A percentile compares a stretch with the other conserved stretches of the same genome.
phyloP scores from a whole-genome alignment of 805 yeast species.

The Yamadazyma ubonensis region DNA sequence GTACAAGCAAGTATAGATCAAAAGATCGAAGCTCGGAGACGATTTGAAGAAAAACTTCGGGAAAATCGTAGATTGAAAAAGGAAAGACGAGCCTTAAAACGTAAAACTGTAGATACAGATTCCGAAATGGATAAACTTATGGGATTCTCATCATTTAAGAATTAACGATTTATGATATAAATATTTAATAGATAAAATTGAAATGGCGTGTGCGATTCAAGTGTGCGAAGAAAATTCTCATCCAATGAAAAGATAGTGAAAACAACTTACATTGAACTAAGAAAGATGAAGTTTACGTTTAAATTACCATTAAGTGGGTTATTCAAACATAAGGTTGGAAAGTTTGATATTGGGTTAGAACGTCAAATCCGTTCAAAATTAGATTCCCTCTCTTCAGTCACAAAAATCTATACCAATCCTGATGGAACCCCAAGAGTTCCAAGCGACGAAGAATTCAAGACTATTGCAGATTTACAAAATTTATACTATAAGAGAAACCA shows the following conservation, averaged over 20 bases:
- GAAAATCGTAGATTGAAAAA: conserved; percentile 26
- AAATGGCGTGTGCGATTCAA: conserved; percentile 9
- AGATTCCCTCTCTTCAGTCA: conserved; percentile 61
- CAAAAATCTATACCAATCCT: conserved; percentile 66
- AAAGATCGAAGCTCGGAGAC: conserved; percentile 39
- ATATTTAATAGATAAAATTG: no score
- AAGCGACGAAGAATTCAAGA: conserved; percentile 66
- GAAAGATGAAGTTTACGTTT: conserved; percentile 40
- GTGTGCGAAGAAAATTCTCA: conserved; percentile 10
- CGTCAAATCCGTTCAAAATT: conserved; percentile 61
- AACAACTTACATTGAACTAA: conserved; percentile 5
- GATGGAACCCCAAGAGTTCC: conserved; percentile 76
- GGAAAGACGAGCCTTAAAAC: not conserved
- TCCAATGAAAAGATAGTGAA: conserved; percentile 15
- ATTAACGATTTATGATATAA: not conserved
- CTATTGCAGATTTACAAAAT: conserved; percentile 67
- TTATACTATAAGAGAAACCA: conserved; percentile 58
- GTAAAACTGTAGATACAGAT: conserved; percentile 19
- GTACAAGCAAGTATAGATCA: conserved; percentile 30
- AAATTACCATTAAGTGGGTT: conserved; percentile 40
- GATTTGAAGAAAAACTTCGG: conserved; percentile 36
- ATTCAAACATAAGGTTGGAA: conserved; percentile 37
- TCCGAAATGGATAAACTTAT: conserved; percentile 35
- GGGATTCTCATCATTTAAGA: conserved; percentile 58
- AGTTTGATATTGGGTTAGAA: conserved; percentile 52